Evolutionary conservation across 768 basidiomycete species (phyloP), one percentile per base, ranked within the genome.

Genomic region (Rubroboletus satanas): DNA sequence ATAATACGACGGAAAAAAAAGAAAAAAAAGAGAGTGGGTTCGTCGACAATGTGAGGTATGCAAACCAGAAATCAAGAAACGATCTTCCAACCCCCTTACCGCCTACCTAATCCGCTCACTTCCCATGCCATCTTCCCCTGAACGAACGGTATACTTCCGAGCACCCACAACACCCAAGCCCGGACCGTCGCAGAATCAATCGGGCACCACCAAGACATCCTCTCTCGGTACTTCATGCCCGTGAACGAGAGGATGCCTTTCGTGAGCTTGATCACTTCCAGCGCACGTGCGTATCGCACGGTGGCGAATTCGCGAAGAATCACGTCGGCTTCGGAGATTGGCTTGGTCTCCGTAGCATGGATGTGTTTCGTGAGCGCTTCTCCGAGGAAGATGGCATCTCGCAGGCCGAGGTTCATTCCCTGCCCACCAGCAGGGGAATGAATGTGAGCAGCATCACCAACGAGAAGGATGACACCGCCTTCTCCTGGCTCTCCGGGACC

Each of bases 351-450:
- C 3, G 55, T 11, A 31, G 57, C 60, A 4, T 39, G 58, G 1
- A 74, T 54, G 62, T 77, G 77, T n/a, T 70, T 65, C 17, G 66
- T 63, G 38, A 83, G 64, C 7, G 62, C 73, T n/a, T 74, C 71
- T 6, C 75, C 80, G 4, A 82, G 72, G 45, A 71, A 68, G 21
- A 81, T 63, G 7, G 77, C 80, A 55, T 83, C 82, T 15, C 80
- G 74, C n/a, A 83, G 66, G 6, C 81, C 79, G n/a, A 83, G 73
- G 56, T 82, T 81, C 80, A 83, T 79, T 11, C 81, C 82, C 51
- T 81, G 80, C 1, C 82, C 82, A 1, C 81, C 82, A 7, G 75
- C 71, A 23, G 81, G 82, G 0, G 81, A 77, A 53, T 81, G 82
- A 44, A 82, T 75, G n/a, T 78, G 73, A 32, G 81, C 81, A 5